phyloP scores from a whole-genome alignment of 169 alveolate species.

The Plasmodium knowlesi region DNA sequence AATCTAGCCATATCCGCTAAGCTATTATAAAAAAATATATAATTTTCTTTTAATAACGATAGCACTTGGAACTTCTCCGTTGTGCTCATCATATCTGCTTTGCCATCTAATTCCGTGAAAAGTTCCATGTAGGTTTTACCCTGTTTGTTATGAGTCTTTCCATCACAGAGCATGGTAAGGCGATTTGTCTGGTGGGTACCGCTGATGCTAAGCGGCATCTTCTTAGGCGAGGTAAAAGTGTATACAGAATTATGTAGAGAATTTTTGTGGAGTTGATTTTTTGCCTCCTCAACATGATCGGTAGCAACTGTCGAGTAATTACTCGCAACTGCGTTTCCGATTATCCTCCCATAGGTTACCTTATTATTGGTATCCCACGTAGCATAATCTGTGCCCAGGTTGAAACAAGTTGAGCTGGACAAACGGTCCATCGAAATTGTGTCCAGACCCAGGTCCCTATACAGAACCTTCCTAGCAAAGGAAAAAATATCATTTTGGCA shows the following conservation, averaged over 20 bases:
- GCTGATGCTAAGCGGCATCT: neutral
- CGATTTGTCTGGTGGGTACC: neutral
- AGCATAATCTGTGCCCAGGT: neutral
- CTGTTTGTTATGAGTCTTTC: neutral
- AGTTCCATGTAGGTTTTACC: neutral
- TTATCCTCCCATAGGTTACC: neutral
- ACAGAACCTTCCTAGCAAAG: slow-evolving; percentile 69
- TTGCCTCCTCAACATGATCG: neutral
- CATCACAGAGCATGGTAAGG: neutral
- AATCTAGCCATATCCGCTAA: slow-evolving; percentile 43
- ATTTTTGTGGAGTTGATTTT: neutral
- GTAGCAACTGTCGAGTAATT: neutral
- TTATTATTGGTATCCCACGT: neutral
- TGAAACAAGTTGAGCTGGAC: neutral
- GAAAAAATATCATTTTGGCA: slow-evolving; percentile 61
- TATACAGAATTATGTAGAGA: neutral
- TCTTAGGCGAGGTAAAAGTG: neutral
- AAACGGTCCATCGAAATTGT: neutral
- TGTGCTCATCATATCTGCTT: slow-evolving; percentile 52
- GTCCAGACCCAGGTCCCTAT: neutral
- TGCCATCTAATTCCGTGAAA: slow-evolving; percentile 47
- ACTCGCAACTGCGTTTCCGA: neutral
- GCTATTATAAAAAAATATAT: slow-evolving; percentile 40
- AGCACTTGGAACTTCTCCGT: slow-evolving; percentile 58
- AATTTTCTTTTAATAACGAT: slow-evolving; percentile 68